These are phyloP conservation scores for Psidium guajava DNA, from an alignment of 345 rosid species.

Conservation along the genomic window DNA sequence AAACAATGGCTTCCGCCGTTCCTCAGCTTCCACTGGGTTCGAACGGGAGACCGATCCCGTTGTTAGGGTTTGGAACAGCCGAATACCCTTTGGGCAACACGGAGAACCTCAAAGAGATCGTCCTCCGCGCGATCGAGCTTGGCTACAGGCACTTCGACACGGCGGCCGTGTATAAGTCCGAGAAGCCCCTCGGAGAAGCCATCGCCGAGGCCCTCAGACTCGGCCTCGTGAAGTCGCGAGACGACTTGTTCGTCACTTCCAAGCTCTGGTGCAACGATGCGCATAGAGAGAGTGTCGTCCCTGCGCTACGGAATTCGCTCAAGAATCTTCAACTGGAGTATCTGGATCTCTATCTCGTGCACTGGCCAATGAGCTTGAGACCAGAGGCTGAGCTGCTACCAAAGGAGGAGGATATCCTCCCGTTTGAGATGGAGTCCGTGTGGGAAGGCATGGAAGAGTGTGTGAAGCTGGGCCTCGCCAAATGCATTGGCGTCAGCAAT, in stretches of 20 bases:
- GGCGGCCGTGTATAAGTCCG: neutral
- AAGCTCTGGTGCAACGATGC: slow-evolving; percentile 12
- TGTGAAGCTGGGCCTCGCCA: slow-evolving; percentile 8
- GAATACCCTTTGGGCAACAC: neutral
- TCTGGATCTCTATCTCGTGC: slow-evolving; percentile 4
- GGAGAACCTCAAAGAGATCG: neutral
- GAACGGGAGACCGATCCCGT: neutral
- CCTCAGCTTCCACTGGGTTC: neutral
- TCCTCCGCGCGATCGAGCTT: slow-evolving; percentile 4
- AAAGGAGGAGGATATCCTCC: neutral
- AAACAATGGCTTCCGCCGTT: neutral
- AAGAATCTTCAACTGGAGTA: slow-evolving; percentile 5
- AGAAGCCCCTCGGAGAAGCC: slow-evolving; percentile 6
- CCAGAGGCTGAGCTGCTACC: neutral
- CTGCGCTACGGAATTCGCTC: slow-evolving; percentile 2
- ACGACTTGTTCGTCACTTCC: slow-evolving; percentile 14
- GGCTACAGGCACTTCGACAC: slow-evolving; percentile 11
- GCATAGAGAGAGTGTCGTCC: slow-evolving; percentile 1
- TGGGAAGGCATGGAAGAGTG: slow-evolving; percentile 10
- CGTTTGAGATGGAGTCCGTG: slow-evolving; percentile 1
- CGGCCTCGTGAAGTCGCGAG: slow-evolving; percentile 6
- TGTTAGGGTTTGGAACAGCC: slow-evolving; percentile 15
- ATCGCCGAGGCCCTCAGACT: slow-evolving; percentile 3
- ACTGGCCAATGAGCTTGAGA: slow-evolving; percentile 5
- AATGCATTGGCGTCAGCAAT: slow-evolving; percentile 10